A percentile compares a stretch with the other conserved stretches of the same genome.
Conservation (phyloP, 805 yeast genomes). For the Teunomyces cretensis region DNA sequence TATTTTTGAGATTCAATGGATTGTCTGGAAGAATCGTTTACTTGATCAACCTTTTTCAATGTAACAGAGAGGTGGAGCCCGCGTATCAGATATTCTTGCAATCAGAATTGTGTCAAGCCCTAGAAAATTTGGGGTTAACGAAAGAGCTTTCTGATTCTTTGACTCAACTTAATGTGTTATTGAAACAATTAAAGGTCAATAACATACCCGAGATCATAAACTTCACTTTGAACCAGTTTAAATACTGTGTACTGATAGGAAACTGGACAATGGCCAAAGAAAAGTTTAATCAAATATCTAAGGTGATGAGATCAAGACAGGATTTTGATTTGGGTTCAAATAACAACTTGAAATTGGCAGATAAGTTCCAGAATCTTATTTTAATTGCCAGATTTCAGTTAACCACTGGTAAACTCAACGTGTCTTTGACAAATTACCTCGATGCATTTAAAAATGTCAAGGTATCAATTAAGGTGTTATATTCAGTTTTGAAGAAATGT, state of each 20-base stretch:
- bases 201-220: constrained; percentile 16
- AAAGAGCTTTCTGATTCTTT: constrained; percentile 16
- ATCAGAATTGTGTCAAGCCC: constrained; percentile 13
- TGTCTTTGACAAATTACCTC: constrained; percentile 15
- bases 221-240: constrained; percentile 32
- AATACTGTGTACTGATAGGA: constrained; percentile 19
- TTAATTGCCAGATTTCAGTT: constrained; percentile 37
- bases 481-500: constrained; percentile 50
- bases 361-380: constrained; percentile 26
- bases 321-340: constrained; percentile 25
- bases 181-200: constrained; percentile 11
- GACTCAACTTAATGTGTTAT: constrained; percentile 12
- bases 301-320: constrained; percentile 23
- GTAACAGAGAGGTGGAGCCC: not conserved
- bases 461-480: constrained; percentile 49
- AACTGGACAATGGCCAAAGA: constrained; percentile 19
- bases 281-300: constrained; percentile 22
- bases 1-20: constrained; percentile 27
- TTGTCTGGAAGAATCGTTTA: constrained; percentile 19
- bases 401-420: constrained; percentile 24
- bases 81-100: constrained; percentile 8
- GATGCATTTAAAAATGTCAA: constrained; percentile 43
- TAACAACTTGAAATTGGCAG: constrained; percentile 11
- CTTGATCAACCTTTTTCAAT: constrained; percentile 21
- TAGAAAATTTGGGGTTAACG: constrained; percentile 4